Conservation (phyloP, 2,329 filamentous ascomycete genomes). For the Onygenales sp. region DNA sequence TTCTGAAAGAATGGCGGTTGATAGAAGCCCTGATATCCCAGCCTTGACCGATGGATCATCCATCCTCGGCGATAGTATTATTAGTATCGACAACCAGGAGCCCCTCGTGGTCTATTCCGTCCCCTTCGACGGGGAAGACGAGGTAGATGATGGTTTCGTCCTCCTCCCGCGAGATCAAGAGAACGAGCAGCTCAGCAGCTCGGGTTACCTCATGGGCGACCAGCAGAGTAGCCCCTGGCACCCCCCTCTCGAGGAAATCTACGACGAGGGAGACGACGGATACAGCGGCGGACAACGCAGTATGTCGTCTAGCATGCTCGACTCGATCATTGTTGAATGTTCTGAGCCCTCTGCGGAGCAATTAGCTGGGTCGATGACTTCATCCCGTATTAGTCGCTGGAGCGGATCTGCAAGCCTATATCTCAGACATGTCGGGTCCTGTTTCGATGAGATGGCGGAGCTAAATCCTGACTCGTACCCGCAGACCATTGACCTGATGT, state of each 20-base stretch:
- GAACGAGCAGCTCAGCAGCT: neutral
- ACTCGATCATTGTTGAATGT: neutral
- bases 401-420: neutral
- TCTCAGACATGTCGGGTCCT: neutral
- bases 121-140: neutral
- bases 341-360: neutral
- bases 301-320: neutral
- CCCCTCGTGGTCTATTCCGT: neutral
- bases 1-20: neutral
- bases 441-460: neutral
- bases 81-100: neutral
- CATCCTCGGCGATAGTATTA: neutral
- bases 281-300: neutral
- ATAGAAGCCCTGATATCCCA: neutral
- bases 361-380: neutral
- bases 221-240: neutral
- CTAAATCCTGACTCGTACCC: neutral
- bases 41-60: neutral
- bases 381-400: neutral
- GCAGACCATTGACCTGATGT: neutral
- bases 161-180: neutral
- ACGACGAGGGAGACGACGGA: neutral
- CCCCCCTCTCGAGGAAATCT: neutral
- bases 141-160: neutral
- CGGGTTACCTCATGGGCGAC: neutral